A percentile compares a stretch with the other conserved stretches of the same genome.
phyloP scores from a whole-genome alignment of 768 basidiomycete species.

The Strobilomyces confusus region DNA sequence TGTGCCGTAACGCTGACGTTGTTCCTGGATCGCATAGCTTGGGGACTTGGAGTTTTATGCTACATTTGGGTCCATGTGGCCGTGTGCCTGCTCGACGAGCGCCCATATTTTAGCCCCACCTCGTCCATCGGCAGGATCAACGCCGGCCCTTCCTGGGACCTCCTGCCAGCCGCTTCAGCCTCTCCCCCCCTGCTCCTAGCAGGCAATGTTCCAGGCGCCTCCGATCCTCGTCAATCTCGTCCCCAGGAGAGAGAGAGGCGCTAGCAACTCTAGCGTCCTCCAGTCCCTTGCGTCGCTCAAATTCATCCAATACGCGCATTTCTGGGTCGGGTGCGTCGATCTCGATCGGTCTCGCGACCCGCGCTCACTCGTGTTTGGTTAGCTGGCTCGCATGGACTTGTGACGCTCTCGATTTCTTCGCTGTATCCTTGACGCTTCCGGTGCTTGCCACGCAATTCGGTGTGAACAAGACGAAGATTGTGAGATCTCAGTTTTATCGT shows the following conservation, averaged over 20 bases:
- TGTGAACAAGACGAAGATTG: too few relatives aligned
- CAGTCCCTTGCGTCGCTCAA: conserved; percentile 42
- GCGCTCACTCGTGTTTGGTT: not conserved
- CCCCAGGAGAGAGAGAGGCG: conserved; percentile 43
- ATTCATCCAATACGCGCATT: conserved; percentile 54
- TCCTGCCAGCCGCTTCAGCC: not conserved
- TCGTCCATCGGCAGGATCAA: not conserved
- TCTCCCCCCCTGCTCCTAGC: not conserved
- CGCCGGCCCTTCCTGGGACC: not conserved
- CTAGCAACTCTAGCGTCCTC: conserved; percentile 34
- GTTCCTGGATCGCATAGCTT: conserved; percentile 18
- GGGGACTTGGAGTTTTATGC: not conserved
- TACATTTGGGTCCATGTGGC: conserved; percentile 12
- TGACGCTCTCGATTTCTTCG: conserved; percentile 87
- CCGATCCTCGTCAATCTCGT: conserved; percentile 45
- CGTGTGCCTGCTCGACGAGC: conserved; percentile 5
- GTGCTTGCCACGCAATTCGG: conserved; percentile 48
- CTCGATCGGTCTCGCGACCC: not conserved
- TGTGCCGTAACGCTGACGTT: conserved; percentile 15
- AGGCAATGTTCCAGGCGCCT: conserved; percentile 13
- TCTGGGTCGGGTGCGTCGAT: conserved; percentile 49
- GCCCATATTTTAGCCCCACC: conserved; percentile 6
- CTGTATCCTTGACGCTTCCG: conserved; percentile 57
- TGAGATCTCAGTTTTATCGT: conserved; percentile 40
- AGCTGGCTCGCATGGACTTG: conserved; percentile 86